A percentile compares a stretch with the other conserved stretches of the same genome.
These are phyloP conservation scores for Hanseniaspora singularis DNA, from an alignment of 805 yeast species.

Conservation along the genomic window DNA sequence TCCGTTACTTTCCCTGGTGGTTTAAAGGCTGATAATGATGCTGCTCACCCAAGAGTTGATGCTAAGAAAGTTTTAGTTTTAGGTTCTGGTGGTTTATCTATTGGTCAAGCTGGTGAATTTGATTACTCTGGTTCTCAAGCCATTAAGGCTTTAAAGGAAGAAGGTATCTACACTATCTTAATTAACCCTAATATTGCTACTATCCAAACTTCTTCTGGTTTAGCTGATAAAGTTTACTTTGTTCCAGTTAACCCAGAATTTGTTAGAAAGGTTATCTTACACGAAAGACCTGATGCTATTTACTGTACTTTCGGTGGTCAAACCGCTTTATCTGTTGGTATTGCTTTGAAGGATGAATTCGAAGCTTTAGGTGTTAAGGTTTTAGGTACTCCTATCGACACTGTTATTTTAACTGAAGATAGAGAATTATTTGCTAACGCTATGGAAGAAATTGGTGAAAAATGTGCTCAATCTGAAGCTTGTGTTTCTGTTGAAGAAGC, in stretches of 20 bases:
- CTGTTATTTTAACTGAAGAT: slow-evolving; percentile 93
- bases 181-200: slow-evolving; percentile 96
- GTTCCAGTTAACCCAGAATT: slow-evolving; percentile 96
- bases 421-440: slow-evolving; percentile 94
- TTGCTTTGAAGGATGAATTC: slow-evolving; percentile 89
- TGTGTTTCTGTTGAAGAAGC: slow-evolving; percentile 91
- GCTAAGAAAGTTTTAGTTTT: slow-evolving; percentile 79
- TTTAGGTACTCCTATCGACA: slow-evolving; percentile 92
- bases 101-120: slow-evolving; percentile 98
- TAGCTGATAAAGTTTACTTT: slow-evolving; percentile 91
- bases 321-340: slow-evolving; percentile 87
- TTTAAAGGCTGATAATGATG: slow-evolving; percentile 53
- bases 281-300: slow-evolving; percentile 94
- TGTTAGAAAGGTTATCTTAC: slow-evolving; percentile 85
- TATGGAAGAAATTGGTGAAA: slow-evolving; percentile 84
- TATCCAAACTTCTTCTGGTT: slow-evolving; percentile 86
- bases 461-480: slow-evolving; percentile 94
- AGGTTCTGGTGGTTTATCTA: slow-evolving; percentile 94
- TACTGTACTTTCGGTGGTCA: slow-evolving; percentile 97
- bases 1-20: slow-evolving; percentile 92
- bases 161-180: slow-evolving; percentile 69
- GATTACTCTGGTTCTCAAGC: slow-evolving; percentile 98
- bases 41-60: slow-evolving; percentile 62
- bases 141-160: slow-evolving; percentile 86
- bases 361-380: slow-evolving; percentile 86